Conservation (phyloP, 768 basidiomycete genomes). For the Tricholoma sp. region DNA sequence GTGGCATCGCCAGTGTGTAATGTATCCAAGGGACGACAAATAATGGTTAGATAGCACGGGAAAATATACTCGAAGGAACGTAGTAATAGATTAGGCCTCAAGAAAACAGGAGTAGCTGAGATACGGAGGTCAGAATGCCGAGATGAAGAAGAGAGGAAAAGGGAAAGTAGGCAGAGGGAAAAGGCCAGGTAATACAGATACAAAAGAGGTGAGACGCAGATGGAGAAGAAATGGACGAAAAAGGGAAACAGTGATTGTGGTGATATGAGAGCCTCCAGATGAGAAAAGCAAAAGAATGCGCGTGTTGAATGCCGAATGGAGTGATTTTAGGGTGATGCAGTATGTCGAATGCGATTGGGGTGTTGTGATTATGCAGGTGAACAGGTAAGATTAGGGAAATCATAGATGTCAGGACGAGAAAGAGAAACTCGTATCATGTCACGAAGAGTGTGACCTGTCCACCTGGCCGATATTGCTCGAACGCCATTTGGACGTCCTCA, state of each 20-base stretch:
- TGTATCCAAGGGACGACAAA: slow-evolving; percentile 23
- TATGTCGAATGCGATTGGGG: slow-evolving; percentile 1
- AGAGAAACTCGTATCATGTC: slow-evolving; percentile 39
- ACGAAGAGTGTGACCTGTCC: slow-evolving; percentile 80
- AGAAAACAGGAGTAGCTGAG: background rate
- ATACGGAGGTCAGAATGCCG: slow-evolving; percentile 7
- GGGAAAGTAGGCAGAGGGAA: slow-evolving; percentile 6
- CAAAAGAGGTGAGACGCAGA: slow-evolving; percentile 4
- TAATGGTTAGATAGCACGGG: slow-evolving; percentile 29
- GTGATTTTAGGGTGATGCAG: slow-evolving; percentile 1
- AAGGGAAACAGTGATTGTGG: background rate
- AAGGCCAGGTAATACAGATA: slow-evolving; percentile 5
- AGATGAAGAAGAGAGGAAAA: slow-evolving; percentile 7
- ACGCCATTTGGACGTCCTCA: slow-evolving; percentile 93
- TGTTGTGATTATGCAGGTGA: slow-evolving; percentile 1
- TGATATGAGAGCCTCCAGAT: slow-evolving; percentile 1
- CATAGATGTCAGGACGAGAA: background rate
- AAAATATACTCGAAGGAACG: slow-evolving; percentile 13
- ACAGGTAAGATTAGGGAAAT: slow-evolving; percentile 10
- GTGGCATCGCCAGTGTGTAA: slow-evolving; percentile 29
- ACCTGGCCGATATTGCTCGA: slow-evolving; percentile 76
- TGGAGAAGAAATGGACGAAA: background rate
- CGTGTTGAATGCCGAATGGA: slow-evolving; percentile 3
- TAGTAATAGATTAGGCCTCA: slow-evolving; percentile 4
- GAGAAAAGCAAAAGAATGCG: slow-evolving; percentile 2